A percentile compares a stretch with the other conserved stretches of the same genome.
These are phyloP conservation scores for Agaricus blazei DNA, from an alignment of 768 basidiomycete species.

Conservation along the genomic window DNA sequence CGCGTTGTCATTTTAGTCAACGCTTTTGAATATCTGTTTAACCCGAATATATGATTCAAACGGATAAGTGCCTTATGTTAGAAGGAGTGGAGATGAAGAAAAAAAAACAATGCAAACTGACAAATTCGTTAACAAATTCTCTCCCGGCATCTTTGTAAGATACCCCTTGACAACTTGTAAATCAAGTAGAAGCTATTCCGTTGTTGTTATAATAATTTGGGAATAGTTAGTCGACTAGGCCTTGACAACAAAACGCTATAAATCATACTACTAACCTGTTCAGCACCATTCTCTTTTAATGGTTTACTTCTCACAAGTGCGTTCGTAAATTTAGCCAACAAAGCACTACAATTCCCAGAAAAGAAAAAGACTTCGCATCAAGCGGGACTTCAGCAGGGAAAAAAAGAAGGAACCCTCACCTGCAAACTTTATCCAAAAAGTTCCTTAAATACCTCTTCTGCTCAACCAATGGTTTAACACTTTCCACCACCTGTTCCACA, in stretches of 20 bases:
- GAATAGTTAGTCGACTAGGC: not conserved
- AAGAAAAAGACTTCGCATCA: slow-evolving; percentile 7
- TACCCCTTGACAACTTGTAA: slow-evolving; percentile 82
- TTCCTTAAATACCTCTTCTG: slow-evolving; percentile 94
- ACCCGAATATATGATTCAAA: not conserved
- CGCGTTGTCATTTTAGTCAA: slow-evolving; percentile 76
- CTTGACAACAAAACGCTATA: too few relatives aligned
- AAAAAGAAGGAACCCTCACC: slow-evolving; percentile 39
- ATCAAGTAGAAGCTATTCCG: slow-evolving; percentile 66
- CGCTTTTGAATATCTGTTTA: slow-evolving; percentile 70
- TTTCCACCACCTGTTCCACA: slow-evolving; percentile 71
- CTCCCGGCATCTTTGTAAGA: slow-evolving; percentile 80
- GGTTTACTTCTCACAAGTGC: slow-evolving; percentile 88
- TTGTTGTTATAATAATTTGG: not conserved
- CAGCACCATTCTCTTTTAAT: slow-evolving; percentile 88
- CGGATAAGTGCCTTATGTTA: slow-evolving; percentile 2
- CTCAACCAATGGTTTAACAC: slow-evolving; percentile 77
- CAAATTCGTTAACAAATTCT: slow-evolving; percentile 51
- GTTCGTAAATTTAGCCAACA: slow-evolving; percentile 86
- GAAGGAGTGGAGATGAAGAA: not conserved
- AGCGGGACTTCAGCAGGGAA: not conserved
- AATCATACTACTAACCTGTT: slow-evolving; percentile 55
- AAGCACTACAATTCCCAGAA: slow-evolving; percentile 26
- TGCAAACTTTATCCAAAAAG: slow-evolving; percentile 89
- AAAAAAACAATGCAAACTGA: slow-evolving; percentile 17